Evolutionary conservation across 495 filamentous ascomycete genomes (phyloP).

Genomic region (Hypoxylon subgilvum): DNA sequence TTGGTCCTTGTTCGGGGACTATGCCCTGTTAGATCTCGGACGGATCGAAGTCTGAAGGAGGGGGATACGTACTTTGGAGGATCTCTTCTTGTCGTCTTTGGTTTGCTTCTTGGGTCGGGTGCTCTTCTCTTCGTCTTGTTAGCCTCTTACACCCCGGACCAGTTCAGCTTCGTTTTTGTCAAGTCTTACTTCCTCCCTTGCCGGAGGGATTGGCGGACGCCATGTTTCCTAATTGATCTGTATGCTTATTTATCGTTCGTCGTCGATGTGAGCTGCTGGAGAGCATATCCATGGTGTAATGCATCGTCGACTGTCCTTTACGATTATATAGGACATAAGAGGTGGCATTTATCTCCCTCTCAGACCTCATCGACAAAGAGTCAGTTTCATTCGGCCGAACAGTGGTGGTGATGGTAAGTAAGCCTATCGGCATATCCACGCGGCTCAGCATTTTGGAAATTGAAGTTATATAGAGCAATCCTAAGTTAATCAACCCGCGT

Average conservation of each 20-base stretch:
- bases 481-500: slow-evolving; percentile 23
- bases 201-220: slow-evolving; percentile 11
- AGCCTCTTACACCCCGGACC: not conserved
- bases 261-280: not conserved
- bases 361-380: not conserved
- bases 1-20: slow-evolving; percentile 15
- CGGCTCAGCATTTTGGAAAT: slow-evolving; percentile 1
- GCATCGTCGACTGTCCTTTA: not conserved
- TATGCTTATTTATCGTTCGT: not conserved
- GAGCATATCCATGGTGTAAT: not conserved
- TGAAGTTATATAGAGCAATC: slow-evolving; percentile 19
- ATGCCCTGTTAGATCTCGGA: slow-evolving; percentile 7
- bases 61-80: slow-evolving; percentile 19
- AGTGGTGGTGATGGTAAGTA: slow-evolving; percentile 1
- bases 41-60: not conserved
- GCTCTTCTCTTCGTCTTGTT: slow-evolving; percentile 14
- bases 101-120: slow-evolving; percentile 23
- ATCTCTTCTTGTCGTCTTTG: slow-evolving; percentile 24
- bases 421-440: slow-evolving; percentile 7
- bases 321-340: slow-evolving; percentile 19
- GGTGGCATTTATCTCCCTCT: not conserved
- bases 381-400: not conserved
- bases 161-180: not conserved
- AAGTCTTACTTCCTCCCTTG: slow-evolving; percentile 18
- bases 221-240: slow-evolving; percentile 11